Base-by-base conservation (phyloP, 192 early-diverging fungal species). In the Mortierella alpina region DNA sequence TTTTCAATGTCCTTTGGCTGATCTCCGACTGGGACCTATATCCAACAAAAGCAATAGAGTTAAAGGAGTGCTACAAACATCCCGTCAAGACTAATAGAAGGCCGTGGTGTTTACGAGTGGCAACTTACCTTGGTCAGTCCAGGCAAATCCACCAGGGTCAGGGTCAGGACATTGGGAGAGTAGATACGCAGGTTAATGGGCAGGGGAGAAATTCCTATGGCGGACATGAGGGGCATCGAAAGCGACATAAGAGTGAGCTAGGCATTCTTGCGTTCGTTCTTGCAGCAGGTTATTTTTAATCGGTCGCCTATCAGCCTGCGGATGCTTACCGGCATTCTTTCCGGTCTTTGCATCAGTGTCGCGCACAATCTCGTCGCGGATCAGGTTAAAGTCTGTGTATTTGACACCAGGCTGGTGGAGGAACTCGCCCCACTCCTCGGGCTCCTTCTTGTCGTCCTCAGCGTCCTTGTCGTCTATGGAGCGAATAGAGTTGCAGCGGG, bases 1-100 rank as follows among this genome's bases (percentile, higher is more conserved):
- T 91, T 94, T 83, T 99, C 98, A 78, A 99, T 99, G 76, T 99
- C 96, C 84, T 96, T 96, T 59, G 98, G 98, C 89, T 99, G 98
- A 82, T 98, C 97, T 41, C 97, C 97, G 58, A 99, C 96, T 58
- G 98, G 97, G 41, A 99, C 91, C 92, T 86, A 63, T 63, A 7
- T 15, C 52, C 10, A 41, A 57, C 41, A 47, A 20, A 57, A 12
- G 42, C 0, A 2, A 17, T 12, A 17, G 7, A 17, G 13, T 8
- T 41, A 42, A 5, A 44, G n/a, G 14, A 59, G 17, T 13, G 7
- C 39, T 9, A 59, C 14, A 15, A 53, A 53, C 17, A 31, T 31
- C 31, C 31, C 31, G 31, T 31, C 31, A 31, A 31, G 31, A 31
- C 1, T 31, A 31, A 31, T 31, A 31, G 31, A 31, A 31, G 31